Evolutionary conservation across 768 basidiomycete species (phyloP).

Genomic region (Rhodocollybia butyracea): DNA sequence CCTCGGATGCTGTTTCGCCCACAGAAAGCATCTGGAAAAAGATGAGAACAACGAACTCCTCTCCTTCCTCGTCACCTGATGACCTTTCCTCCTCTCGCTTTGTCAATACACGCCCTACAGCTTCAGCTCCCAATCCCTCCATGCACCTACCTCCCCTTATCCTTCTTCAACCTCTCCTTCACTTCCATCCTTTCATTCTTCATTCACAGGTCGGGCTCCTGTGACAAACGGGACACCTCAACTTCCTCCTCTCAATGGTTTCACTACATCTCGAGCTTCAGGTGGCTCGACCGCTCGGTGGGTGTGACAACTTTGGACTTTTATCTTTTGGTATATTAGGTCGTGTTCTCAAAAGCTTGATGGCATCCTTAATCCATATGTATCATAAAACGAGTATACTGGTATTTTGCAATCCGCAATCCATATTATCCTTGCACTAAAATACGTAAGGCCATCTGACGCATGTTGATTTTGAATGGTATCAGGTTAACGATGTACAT

Average conservation of each 20-base stretch:
- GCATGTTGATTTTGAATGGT: too few species aligned
- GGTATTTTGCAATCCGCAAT: too few species aligned
- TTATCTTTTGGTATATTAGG: not conserved
- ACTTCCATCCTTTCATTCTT: not conserved
- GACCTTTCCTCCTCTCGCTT: too few species aligned
- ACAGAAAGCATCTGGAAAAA: slow-evolving; percentile 79
- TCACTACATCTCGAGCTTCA: not conserved
- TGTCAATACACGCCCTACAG: not conserved
- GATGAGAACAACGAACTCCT: slow-evolving; percentile 35
- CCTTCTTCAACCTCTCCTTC: not conserved
- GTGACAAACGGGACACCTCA: not conserved
- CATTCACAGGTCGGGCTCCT: not conserved
- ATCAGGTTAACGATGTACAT: too few species aligned
- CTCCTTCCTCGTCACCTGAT: not conserved
- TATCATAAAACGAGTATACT: too few species aligned
- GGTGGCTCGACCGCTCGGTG: not conserved
- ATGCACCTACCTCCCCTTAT: not conserved
- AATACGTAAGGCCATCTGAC: too few species aligned
- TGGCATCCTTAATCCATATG: too few species aligned
- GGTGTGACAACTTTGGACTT: not conserved
- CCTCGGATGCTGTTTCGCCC: slow-evolving; percentile 51
- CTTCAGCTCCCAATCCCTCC: not conserved
- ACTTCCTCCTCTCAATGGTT: slow-evolving; percentile 4
- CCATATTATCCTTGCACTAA: too few species aligned
- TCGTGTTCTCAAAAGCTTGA: too few species aligned